Evolutionary conservation across 1,284 basidiomycete genomes (phyloP).

Genomic region (Malassezia arunalokei): DNA sequence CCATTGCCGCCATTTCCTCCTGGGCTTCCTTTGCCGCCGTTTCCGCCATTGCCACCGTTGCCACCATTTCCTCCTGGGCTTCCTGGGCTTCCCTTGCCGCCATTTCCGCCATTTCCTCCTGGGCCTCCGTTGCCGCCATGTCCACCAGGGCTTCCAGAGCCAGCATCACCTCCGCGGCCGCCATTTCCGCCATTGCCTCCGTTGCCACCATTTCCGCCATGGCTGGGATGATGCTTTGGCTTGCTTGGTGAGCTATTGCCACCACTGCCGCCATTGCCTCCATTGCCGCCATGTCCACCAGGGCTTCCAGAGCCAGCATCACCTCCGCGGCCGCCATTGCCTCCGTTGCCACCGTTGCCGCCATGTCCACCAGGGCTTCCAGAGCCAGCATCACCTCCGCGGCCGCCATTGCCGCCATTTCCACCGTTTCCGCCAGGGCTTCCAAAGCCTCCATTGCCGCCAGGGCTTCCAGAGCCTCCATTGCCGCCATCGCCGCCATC

Average conservation of each 20-base stretch:
- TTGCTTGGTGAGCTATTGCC: neutral
- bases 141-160: neutral
- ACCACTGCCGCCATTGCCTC: conserved; percentile 1
- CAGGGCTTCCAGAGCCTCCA: conserved; percentile 8
- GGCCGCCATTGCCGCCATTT: conserved; percentile 6
- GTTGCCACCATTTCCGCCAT: conserved; percentile 11
- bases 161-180: too few species aligned
- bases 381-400: conserved; percentile 1
- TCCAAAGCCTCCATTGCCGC: conserved; percentile 9
- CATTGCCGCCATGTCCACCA: conserved; percentile 4
- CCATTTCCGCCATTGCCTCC: conserved; percentile 7
- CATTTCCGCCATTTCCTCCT: neutral
- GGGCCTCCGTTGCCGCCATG: neutral
- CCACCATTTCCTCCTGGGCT: neutral
- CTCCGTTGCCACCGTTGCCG: conserved; percentile 8
- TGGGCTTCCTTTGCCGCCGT: neutral
- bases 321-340: conserved; percentile 3
- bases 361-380: conserved; percentile 9
- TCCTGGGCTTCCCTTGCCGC: neutral
- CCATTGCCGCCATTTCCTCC: conserved; percentile 4
- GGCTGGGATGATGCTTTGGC: conserved; percentile 4
- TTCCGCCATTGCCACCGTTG: conserved; percentile 8
- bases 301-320: conserved; percentile 8
- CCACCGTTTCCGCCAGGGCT: conserved; percentile 9
- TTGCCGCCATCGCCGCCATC: neutral